A percentile compares a stretch with the other conserved stretches of the same genome.
These are phyloP conservation scores for Gentiana dahurica DNA, from an alignment of 257 asterid species.

Conservation along the genomic window DNA sequence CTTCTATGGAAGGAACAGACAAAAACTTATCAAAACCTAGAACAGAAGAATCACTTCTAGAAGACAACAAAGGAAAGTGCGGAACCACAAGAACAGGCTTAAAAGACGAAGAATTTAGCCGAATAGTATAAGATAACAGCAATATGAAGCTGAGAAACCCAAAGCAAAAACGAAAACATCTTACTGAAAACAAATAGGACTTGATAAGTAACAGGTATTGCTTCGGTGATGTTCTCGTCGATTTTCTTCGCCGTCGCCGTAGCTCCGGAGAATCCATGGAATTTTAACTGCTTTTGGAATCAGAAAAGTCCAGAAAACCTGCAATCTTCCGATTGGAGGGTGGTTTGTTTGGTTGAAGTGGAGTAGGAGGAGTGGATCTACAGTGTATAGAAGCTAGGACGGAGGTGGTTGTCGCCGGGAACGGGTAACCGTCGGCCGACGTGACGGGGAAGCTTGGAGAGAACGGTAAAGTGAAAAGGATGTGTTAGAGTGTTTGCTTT, in stretches of 20 bases:
- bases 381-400: too few species aligned
- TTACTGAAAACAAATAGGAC: slow-evolving; percentile 40
- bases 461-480: too few species aligned
- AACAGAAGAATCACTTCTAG: slow-evolving; percentile 33
- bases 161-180: slow-evolving; percentile 48
- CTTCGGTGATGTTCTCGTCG: slow-evolving; percentile 28
- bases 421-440: too few species aligned
- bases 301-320: too few species aligned
- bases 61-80: slow-evolving; percentile 46
- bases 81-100: slow-evolving; percentile 67
- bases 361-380: too few species aligned
- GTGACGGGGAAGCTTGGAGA: too few species aligned
- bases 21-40: slow-evolving; percentile 26
- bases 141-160: slow-evolving; percentile 41
- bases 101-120: slow-evolving; percentile 43
- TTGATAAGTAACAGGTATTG: slow-evolving; percentile 8
- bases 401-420: too few species aligned
- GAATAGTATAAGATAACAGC: slow-evolving; percentile 31
- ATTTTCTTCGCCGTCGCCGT: slow-evolving; percentile 75
- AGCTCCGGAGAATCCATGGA: slow-evolving; percentile 69
- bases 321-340: too few species aligned
- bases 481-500: too few species aligned
- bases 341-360: too few species aligned
- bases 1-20: slow-evolving; percentile 37
- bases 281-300: too few species aligned